Conservation (phyloP, 2,329 filamentous ascomycete species). For the Aspergillus alliaceus region DNA sequence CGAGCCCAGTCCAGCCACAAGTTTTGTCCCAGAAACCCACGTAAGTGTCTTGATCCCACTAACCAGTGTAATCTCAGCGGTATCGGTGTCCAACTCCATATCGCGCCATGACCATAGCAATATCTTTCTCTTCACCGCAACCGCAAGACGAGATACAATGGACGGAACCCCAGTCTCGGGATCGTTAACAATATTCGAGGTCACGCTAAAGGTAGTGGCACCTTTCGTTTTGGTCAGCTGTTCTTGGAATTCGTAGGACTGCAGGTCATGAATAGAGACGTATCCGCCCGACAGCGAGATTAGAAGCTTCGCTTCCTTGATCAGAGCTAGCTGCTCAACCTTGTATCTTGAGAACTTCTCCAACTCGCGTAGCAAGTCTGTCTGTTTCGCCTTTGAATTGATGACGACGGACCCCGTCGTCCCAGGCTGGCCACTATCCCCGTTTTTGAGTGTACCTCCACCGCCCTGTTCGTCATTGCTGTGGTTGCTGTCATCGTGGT, state of each 20-base stretch:
- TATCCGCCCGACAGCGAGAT: conserved; percentile 88
- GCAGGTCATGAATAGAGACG: conserved; percentile 85
- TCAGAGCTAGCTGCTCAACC: conserved; percentile 89
- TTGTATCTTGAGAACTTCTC: conserved; percentile 90
- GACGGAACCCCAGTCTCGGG: conserved; percentile 81
- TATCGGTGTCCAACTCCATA: conserved; percentile 75
- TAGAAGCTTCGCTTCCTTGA: conserved; percentile 91
- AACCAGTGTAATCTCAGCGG: conserved; percentile 73
- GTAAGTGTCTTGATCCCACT: conserved; percentile 86
- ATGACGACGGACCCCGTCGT: conserved; percentile 3
- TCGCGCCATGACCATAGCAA: conserved; percentile 95
- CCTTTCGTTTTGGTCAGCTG: conserved; percentile 81
- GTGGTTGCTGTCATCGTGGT: conserved; percentile 17
- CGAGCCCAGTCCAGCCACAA: conserved; percentile 87
- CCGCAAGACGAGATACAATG: conserved; percentile 86
- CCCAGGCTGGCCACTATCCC: conserved; percentile 5
- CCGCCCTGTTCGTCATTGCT: conserved; percentile 14
- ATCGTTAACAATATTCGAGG: conserved; percentile 93
- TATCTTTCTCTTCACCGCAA: conserved; percentile 87
- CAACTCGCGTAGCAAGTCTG: conserved; percentile 84
- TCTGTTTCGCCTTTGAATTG: conserved; percentile 53
- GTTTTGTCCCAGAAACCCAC: conserved; percentile 83
- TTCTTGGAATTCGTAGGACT: conserved; percentile 79
- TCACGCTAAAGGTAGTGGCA: conserved; percentile 86
- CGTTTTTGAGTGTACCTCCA: conserved; percentile 15